phyloP scores from a whole-genome alignment of 164 flowering plant species.

The Stephania yunnanensis region DNA sequence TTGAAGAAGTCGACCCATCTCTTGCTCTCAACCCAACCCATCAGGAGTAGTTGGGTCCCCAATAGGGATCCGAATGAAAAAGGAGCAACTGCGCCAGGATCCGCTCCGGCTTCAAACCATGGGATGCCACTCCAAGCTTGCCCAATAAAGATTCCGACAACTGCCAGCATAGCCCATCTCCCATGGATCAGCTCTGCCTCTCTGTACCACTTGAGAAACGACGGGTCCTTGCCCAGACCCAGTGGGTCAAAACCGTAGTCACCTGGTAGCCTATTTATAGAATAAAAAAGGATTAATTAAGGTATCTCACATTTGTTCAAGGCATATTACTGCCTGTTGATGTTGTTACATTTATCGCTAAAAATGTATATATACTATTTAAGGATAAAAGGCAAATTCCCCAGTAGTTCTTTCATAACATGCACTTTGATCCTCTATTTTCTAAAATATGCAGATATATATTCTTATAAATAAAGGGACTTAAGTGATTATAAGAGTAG shows the following conservation, averaged over 20 bases:
- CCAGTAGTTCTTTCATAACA: too few relatives aligned
- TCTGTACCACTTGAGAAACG: constrained; percentile 97
- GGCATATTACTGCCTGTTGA: too few relatives aligned
- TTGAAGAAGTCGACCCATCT: constrained; percentile 98
- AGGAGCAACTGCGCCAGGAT: constrained; percentile 90
- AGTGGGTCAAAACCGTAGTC: constrained; percentile 95
- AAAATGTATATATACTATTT: too few relatives aligned
- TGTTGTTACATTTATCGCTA: too few relatives aligned
- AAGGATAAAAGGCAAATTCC: too few relatives aligned
- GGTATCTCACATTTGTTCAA: too few relatives aligned
- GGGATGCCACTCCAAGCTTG: constrained; percentile 97
- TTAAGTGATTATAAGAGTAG: too few relatives aligned
- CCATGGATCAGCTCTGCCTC: constrained; percentile 99
- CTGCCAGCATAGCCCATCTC: constrained; percentile 97
- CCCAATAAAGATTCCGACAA: constrained; percentile 87
- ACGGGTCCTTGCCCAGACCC: constrained; percentile 96
- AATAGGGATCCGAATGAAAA: constrained; percentile 87
- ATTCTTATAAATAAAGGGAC: too few relatives aligned
- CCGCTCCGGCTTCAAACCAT: constrained; percentile 98
- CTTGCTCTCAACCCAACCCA: constrained; percentile 99
- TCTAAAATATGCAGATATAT: too few relatives aligned
- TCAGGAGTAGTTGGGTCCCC: constrained; percentile 89
- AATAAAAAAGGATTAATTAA: too few relatives aligned
- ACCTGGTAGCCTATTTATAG: constrained; percentile 61
- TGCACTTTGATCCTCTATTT: too few relatives aligned